These are phyloP conservation scores for Chrysanthemum makinoi DNA, from an alignment of 129 eudicot species.

Conservation along the genomic window DNA sequence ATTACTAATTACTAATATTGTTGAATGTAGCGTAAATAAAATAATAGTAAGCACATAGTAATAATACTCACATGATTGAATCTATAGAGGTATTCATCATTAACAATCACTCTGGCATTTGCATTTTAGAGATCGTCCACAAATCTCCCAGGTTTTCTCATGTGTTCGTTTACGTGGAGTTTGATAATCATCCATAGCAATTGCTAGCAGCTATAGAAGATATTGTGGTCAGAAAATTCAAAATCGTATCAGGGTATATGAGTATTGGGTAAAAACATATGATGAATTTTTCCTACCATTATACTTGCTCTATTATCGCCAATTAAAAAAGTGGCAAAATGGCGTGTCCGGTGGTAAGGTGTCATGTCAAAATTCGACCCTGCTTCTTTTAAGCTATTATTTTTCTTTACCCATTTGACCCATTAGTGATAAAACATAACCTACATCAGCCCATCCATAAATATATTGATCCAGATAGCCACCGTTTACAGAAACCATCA, in stretches of 20 bases:
- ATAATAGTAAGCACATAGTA: neutral
- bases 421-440: neutral
- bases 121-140: slow-evolving; percentile 65
- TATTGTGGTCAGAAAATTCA: neutral
- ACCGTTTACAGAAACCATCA: neutral
- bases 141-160: slow-evolving; percentile 57
- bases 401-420: neutral
- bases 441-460: neutral
- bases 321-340: too few relatives aligned
- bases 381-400: too few relatives aligned
- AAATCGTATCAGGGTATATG: neutral
- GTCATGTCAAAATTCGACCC: too few relatives aligned
- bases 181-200: slow-evolving; percentile 80
- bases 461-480: too few relatives aligned
- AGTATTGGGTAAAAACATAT: neutral
- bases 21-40: neutral
- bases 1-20: neutral
- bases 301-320: neutral
- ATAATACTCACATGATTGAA: slow-evolving; percentile 60
- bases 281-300: neutral
- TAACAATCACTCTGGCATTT: slow-evolving; percentile 70
- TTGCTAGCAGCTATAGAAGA: slow-evolving; percentile 63
- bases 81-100: slow-evolving; percentile 73
- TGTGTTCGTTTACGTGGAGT: slow-evolving; percentile 68
- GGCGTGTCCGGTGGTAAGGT: too few relatives aligned